A percentile compares a stretch with the other conserved stretches of the same genome.
These are phyloP conservation scores for Casaregolazyma lundiana DNA, from an alignment of 1,139 yeast species.

Conservation along the genomic window DNA sequence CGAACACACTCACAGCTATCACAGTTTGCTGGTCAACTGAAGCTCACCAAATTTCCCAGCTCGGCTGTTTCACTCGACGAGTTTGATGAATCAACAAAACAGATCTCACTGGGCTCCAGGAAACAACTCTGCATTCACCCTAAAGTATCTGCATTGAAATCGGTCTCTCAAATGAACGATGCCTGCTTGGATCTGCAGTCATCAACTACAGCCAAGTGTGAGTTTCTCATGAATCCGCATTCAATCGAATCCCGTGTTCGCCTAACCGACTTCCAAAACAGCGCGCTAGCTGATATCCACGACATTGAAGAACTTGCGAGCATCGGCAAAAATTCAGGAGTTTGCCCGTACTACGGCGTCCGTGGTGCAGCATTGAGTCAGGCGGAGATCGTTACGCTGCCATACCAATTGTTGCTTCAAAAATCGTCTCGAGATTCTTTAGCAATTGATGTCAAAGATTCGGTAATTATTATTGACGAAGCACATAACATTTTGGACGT, in stretches of 20 bases:
- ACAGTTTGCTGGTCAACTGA: constrained; percentile 75
- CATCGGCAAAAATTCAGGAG: constrained; percentile 52
- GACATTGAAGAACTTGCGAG: constrained; percentile 79
- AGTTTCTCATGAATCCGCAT: constrained; percentile 40
- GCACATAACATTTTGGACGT: constrained; percentile 88
- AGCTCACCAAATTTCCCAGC: constrained; percentile 60
- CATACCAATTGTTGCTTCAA: constrained; percentile 76
- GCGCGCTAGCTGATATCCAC: constrained; percentile 54
- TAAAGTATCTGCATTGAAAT: constrained; percentile 47
- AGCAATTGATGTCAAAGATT: constrained; percentile 53
- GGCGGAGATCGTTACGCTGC: constrained; percentile 76
- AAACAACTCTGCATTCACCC: constrained; percentile 80
- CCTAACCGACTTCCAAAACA: constrained; percentile 52
- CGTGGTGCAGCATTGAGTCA: constrained; percentile 47
- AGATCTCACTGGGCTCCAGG: constrained; percentile 54
- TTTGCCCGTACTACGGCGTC: constrained; percentile 82
- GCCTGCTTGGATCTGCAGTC: constrained; percentile 74
- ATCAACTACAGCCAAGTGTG: constrained; percentile 42
- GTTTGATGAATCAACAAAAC: constrained; percentile 24
- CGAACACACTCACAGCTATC: constrained; percentile 87
- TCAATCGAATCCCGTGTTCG: constrained; percentile 33
- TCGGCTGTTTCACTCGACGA: constrained; percentile 38
- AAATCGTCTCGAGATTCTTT: constrained; percentile 57
- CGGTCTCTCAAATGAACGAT: constrained; percentile 64
- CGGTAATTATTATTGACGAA: constrained; percentile 81